Conservation (phyloP, 257 asterid species). For the Petunia secreta region DNA sequence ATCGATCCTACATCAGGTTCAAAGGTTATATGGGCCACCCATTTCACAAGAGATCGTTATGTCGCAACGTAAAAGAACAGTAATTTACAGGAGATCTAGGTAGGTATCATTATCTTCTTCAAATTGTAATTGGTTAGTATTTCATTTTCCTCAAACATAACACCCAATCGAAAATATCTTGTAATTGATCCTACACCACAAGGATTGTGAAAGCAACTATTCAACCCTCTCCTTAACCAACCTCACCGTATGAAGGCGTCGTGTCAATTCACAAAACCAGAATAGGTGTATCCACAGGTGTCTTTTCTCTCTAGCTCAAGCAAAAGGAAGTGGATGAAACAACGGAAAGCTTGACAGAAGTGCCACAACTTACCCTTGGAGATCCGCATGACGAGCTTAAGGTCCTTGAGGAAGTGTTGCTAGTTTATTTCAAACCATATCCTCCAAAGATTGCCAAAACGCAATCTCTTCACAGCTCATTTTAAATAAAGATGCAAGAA, state of each 20-base stretch:
- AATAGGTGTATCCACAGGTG: neutral
- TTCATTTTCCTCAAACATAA: too few species aligned
- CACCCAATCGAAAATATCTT: neutral
- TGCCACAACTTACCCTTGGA: neutral
- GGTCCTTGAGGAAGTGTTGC: neutral
- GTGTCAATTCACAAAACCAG: neutral
- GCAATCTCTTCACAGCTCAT: conserved; percentile 16
- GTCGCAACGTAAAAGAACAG: too few species aligned
- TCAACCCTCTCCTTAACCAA: neutral
- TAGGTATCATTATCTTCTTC: too few species aligned
- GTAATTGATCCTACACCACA: neutral
- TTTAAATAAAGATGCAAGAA: neutral
- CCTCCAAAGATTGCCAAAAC: conserved; percentile 6
- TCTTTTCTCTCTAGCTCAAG: neutral
- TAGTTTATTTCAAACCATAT: neutral
- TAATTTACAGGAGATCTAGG: too few species aligned
- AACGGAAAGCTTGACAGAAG: neutral
- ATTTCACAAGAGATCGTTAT: too few species aligned
- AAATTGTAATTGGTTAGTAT: too few species aligned
- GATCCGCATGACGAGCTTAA: neutral
- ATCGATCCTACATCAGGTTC: too few species aligned
- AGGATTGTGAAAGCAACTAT: neutral
- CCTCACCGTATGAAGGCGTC: neutral
- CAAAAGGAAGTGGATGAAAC: neutral
- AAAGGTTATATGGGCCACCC: too few species aligned